These are phyloP conservation scores for Phalaenopsis aphrodite DNA, from an alignment of 106 monocot genomes.

Conservation along the genomic window DNA sequence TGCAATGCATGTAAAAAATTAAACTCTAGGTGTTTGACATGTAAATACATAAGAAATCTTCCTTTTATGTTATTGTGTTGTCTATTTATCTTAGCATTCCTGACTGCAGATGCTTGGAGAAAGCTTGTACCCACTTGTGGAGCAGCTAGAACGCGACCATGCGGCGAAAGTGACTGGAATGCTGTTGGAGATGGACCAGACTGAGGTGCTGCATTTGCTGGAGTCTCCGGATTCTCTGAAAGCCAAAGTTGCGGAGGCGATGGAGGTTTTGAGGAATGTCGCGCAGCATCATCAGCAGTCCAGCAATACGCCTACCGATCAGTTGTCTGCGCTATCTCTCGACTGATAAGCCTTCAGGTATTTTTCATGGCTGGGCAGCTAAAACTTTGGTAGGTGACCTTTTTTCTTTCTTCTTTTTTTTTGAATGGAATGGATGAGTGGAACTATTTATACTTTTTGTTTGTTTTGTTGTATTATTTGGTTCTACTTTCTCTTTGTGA, in stretches of 20 bases:
- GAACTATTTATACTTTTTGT: too few relatives aligned
- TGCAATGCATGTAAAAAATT: too few relatives aligned
- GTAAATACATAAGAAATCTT: too few relatives aligned
- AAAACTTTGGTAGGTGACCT: too few relatives aligned
- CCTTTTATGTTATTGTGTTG: too few relatives aligned
- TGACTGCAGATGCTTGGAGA: conserved; percentile 60
- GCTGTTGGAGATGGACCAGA: conserved; percentile 82
- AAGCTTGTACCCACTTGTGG: conserved; percentile 63
- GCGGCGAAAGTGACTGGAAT: conserved; percentile 70
- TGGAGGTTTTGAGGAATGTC: conserved; percentile 58
- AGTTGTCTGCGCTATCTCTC: conserved; percentile 19
- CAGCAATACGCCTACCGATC: conserved; percentile 21
- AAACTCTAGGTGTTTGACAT: too few relatives aligned
- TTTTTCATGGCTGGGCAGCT: too few relatives aligned
- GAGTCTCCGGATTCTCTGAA: conserved; percentile 63
- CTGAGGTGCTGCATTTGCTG: conserved; percentile 63
- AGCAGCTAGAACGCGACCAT: conserved; percentile 49
- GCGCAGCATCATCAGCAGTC: conserved; percentile 29
- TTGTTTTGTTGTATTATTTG: too few relatives aligned
- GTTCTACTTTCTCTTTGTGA: too few relatives aligned
- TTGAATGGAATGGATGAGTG: too few relatives aligned
- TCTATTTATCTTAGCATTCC: too few relatives aligned
- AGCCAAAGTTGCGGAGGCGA: conserved; percentile 64
- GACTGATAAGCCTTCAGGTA: neutral
- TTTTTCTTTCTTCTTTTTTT: too few relatives aligned